Percentiles rank a stretch among this genome's conserved stretches.
These are phyloP conservation scores for Fusarium torreyae DNA, from an alignment of 2,329 filamentous ascomycete genomes.

Conservation along the genomic window DNA sequence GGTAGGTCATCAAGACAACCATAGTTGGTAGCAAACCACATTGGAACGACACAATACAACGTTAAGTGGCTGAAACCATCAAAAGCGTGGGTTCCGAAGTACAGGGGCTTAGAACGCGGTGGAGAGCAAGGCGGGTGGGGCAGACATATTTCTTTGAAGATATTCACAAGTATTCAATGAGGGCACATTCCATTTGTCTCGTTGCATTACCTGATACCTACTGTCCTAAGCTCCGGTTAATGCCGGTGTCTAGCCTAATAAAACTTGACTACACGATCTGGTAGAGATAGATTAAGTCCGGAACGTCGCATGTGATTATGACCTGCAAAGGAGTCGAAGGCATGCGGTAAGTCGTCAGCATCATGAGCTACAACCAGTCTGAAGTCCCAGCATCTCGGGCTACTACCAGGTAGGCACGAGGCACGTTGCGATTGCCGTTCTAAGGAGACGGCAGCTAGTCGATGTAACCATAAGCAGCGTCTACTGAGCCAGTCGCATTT, in stretches of 20 bases:
- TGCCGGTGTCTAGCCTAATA: neutral
- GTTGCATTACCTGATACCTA: no score
- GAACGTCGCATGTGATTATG: constrained; percentile 19
- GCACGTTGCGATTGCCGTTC: constrained; percentile 18
- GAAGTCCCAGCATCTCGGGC: constrained; percentile 22
- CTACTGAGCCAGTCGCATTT: constrained; percentile 42
- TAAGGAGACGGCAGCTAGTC: constrained; percentile 10
- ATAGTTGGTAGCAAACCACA: constrained; percentile 2
- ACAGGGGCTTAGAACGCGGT: neutral
- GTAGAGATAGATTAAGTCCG: constrained; percentile 2
- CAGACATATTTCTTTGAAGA: neutral
- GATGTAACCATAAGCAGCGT: constrained; percentile 40
- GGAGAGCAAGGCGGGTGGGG: neutral
- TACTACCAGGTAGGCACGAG: constrained; percentile 1
- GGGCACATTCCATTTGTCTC: neutral
- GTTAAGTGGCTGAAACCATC: neutral
- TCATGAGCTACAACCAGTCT: neutral
- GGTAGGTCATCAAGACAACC: neutral
- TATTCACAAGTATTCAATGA: no score
- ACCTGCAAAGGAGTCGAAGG: neutral
- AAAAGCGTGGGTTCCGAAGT: neutral
- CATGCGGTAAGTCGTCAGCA: neutral
- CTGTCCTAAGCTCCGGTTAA: neutral
- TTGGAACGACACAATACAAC: constrained; percentile 16
- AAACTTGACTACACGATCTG: neutral